A percentile compares a stretch with the other conserved stretches of the same genome.
phyloP scores from a whole-genome alignment of 495 filamentous ascomycete species.

The Penicillium argentinense region DNA sequence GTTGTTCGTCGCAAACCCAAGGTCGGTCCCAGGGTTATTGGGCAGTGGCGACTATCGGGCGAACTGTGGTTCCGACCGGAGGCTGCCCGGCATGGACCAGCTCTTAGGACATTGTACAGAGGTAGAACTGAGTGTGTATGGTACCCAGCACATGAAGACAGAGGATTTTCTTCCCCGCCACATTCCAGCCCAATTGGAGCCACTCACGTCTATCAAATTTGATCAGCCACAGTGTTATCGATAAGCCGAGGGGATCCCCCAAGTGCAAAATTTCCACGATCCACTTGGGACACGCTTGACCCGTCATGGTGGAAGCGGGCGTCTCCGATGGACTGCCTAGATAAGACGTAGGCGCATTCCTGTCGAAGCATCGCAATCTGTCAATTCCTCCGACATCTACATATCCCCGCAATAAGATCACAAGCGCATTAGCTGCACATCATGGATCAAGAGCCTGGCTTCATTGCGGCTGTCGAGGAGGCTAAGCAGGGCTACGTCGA shows the following conservation, averaged over 20 bases:
- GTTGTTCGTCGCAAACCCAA: neutral
- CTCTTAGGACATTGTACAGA: too few relatives aligned
- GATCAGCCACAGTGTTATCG: conserved; percentile 22
- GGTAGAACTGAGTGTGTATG: neutral
- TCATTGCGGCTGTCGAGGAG: conserved; percentile 71
- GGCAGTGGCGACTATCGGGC: neutral
- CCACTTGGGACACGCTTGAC: conserved; percentile 10
- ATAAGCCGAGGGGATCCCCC: conserved; percentile 22
- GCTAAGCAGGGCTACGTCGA: conserved; percentile 66
- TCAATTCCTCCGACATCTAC: too few relatives aligned
- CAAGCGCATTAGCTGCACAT: neutral
- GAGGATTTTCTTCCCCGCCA: conserved; percentile 2
- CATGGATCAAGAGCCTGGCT: conserved; percentile 35
- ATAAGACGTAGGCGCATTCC: conserved; percentile 7
- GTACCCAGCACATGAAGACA: neutral
- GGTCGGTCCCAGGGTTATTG: neutral
- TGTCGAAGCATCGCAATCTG: too few relatives aligned
- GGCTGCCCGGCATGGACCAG: too few relatives aligned
- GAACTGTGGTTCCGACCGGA: too few relatives aligned
- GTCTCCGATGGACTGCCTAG: conserved; percentile 13
- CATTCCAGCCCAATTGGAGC: neutral
- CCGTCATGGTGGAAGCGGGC: conserved; percentile 12
- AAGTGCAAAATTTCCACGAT: conserved; percentile 19
- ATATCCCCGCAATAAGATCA: too few relatives aligned
- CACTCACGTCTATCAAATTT: neutral